Base-by-base conservation (phyloP, 1,139 yeast species). In the Yamadazyma triangularis region DNA sequence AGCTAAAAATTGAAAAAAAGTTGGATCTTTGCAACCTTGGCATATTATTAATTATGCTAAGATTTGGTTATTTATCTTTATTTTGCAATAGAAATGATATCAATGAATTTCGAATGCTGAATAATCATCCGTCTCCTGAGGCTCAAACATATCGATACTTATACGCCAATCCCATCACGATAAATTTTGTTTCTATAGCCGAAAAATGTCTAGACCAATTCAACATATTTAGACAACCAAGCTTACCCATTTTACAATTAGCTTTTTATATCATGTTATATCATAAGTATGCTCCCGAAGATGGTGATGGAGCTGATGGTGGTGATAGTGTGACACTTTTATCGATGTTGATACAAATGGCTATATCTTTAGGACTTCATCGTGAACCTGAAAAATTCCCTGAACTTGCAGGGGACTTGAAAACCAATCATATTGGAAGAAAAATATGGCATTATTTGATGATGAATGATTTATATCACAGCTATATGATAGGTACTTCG, bases 191-290 rank as follows among this genome's bases (percentile, higher is more conserved):
- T 13, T 60, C 58, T 30, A 62, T 72, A 32, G 80, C 83, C 0
- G 73, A 70, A 38, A 53, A 61, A 34, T 77, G 83, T 42, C 51
- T 77, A 23, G 64, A 65, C 35, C 77, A 73, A 40, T 76, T 77
- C 48, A 66, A 69, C 27, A 36, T 75, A 13, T 45, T 70, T 25
- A 53, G 73, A 33, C 64, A 72, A 34, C 67, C 76, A 13, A 68
- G 72, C 10, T 45, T 77, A 15, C 64, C 69, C 0, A 64, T 75
- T 4, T 56, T 77, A 20, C 81, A 76, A 42, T 66, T 75, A 30
- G 60, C 69, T 0, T 44, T 64, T 10, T 48, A 58, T 31, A 41
- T 60, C 31, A 53, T 70, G 30, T 38, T 58, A 13, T 73, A 72
- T 44, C 64, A 63, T 28, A 44, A 49, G 11, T 51, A 56, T 41